Percentiles rank a stretch among this genome's conserved stretches.
Conservation (phyloP, 2,329 filamentous ascomycete species). For the Eurotiales sp. region DNA sequence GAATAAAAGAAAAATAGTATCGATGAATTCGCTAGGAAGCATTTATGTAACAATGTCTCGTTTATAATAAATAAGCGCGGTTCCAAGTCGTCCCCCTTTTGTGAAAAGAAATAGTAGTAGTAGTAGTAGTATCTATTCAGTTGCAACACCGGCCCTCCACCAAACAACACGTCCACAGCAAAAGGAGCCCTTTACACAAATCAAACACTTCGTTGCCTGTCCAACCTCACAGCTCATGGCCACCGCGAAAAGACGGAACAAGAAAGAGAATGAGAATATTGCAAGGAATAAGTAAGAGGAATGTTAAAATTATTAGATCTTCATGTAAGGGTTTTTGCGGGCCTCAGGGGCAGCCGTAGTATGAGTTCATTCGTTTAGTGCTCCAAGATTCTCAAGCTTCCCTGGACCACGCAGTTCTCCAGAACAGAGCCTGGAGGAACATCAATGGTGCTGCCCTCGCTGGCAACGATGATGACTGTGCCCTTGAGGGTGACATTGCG, state of each 20-base stretch:
- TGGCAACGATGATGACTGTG: slow-evolving; percentile 98
- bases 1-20: background rate
- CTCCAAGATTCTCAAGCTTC: slow-evolving; percentile 74
- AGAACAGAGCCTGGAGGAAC: slow-evolving; percentile 94
- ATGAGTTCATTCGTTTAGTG: slow-evolving; percentile 45
- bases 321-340: background rate
- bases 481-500: slow-evolving; percentile 93
- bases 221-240: background rate
- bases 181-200: background rate
- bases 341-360: background rate
- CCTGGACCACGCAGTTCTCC: slow-evolving; percentile 98
- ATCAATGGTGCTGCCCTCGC: slow-evolving; percentile 96
- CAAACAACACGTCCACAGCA: background rate
- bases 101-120: background rate
- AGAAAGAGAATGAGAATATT: background rate
- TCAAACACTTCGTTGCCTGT: background rate
- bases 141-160: background rate
- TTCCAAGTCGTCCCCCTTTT: background rate
- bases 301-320: too few species aligned
- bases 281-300: slow-evolving; percentile 2
- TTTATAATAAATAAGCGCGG: background rate
- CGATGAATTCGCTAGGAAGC: background rate
- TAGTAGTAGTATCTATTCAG: background rate
- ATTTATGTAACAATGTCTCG: background rate
- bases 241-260: background rate